Evolutionary conservation across 441 rosid genomes (phyloP), one percentile per base, ranked within the genome.

Genomic region (Arabidopsis hybrid): DNA sequence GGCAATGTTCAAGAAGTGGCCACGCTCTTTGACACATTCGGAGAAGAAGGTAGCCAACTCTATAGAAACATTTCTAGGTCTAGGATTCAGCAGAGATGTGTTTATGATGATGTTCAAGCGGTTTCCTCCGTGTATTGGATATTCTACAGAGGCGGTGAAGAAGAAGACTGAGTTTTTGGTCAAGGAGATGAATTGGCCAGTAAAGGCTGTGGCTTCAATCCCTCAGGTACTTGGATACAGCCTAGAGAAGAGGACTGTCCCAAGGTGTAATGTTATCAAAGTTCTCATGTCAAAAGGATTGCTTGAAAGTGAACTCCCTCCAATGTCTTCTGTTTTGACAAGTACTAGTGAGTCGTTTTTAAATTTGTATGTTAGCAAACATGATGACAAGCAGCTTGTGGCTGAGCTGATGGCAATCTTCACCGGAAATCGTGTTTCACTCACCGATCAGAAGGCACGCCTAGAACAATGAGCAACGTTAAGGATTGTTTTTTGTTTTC

Each of bases 221-320:
- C 32, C 32, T 31, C 32, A 31, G 10, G 71, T 64, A 7, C 32
- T 73, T 55, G 58, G 65, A 58, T 17, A 3, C 4, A 74, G 61
- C 55, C 17, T 66, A 60, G 60, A 74, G 72, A 74, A 47, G 78
- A 74, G 83, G 67, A 78, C 68, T 52, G 67, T 71, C 0, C 87
- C 85, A 1, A 84, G 85, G 64, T 81, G 79, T 74, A 65, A 74
- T 5, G 55, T 74, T 0, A 16, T 66, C 29, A 66, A 59, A 66
- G 67, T 66, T 12, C 72, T 74, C 60, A 11, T 74, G 67, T 47
- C 52, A 1, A 66, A 66, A 66, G 61, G 67, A 8, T 49, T 74
- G 38, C 6, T 58, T 0, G 67, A 43, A 51, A 78, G 67, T 40
- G 31, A 64, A 55, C 58, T 55, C 11, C 59, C 63, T 36, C 4